A percentile compares a stretch with the other conserved stretches of the same genome.
These are phyloP conservation scores for Kodamaea hsintzibuensis DNA, from an alignment of 805 yeast genomes.

Conservation along the genomic window DNA sequence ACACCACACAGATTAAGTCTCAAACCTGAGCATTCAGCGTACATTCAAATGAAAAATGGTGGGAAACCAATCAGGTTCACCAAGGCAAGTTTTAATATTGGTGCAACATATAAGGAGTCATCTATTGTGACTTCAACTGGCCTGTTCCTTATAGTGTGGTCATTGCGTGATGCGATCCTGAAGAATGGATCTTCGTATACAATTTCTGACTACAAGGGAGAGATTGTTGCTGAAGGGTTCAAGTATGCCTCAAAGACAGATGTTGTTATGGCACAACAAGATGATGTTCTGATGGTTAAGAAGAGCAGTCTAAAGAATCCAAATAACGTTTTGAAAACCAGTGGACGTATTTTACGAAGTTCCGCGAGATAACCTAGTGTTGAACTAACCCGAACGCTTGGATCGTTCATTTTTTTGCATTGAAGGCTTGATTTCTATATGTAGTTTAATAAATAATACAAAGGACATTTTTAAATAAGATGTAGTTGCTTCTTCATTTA, in stretches of 20 bases:
- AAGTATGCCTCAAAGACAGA: conserved; percentile 69
- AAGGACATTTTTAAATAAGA: too few species aligned
- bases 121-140: conserved; percentile 78
- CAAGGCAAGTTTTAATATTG: conserved; percentile 75
- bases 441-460: conserved; percentile 2
- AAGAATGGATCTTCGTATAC: conserved; percentile 47
- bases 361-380: background rate
- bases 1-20: conserved; percentile 66
- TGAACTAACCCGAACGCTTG: too few species aligned
- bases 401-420: too few species aligned
- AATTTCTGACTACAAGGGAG: conserved; percentile 60
- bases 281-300: conserved; percentile 74
- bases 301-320: conserved; percentile 48
- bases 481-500: too few species aligned
- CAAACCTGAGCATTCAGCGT: conserved; percentile 70
- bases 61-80: conserved; percentile 59
- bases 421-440: background rate
- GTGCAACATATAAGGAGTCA: conserved; percentile 62
- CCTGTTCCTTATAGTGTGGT: conserved; percentile 82
- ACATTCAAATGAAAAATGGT: conserved; percentile 36
- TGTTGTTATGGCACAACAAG: conserved; percentile 70
- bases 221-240: conserved; percentile 77
- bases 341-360: background rate
- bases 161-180: conserved; percentile 54
- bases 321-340: background rate